Conservation (phyloP, 106 monocot species). For the Apostasia shenzhenica region DNA sequence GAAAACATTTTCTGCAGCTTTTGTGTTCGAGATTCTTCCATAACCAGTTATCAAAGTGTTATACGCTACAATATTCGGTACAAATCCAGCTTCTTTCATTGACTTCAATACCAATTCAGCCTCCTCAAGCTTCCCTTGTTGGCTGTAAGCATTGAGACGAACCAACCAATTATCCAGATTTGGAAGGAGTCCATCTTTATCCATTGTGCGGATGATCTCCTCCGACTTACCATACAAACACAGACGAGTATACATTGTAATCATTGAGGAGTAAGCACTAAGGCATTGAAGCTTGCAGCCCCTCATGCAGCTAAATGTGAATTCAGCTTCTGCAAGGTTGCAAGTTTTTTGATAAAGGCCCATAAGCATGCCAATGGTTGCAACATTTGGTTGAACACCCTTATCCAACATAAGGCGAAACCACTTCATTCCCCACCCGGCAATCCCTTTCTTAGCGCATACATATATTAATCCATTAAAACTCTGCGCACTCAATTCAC, state of each 20-base stretch:
- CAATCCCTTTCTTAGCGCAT: constrained; percentile 58
- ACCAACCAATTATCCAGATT: constrained; percentile 91
- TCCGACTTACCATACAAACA: constrained; percentile 56
- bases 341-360: constrained; percentile 66
- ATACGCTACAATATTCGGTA: constrained; percentile 83
- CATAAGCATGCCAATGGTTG: constrained; percentile 94
- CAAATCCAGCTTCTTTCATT: constrained; percentile 43
- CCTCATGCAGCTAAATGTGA: constrained; percentile 69
- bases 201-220: constrained; percentile 63
- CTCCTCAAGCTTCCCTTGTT: constrained; percentile 79
- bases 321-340: constrained; percentile 57
- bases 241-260: constrained; percentile 73
- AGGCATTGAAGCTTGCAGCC: constrained; percentile 34
- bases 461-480: constrained; percentile 67
- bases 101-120: constrained; percentile 57
- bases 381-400: constrained; percentile 40
- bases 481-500: constrained; percentile 37
- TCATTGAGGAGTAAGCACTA: constrained; percentile 73
- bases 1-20: constrained; percentile 44
- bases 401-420: constrained; percentile 64
- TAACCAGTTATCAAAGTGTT: constrained; percentile 96
- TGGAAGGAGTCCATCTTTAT: constrained; percentile 51
- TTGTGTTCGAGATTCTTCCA: constrained; percentile 47
- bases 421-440: constrained; percentile 56
- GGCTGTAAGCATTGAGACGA: constrained; percentile 71